A percentile compares a stretch with the other conserved stretches of the same genome.
Evolutionary conservation across 345 rosid species (phyloP).

Genomic region (Gossypium anomalum): DNA sequence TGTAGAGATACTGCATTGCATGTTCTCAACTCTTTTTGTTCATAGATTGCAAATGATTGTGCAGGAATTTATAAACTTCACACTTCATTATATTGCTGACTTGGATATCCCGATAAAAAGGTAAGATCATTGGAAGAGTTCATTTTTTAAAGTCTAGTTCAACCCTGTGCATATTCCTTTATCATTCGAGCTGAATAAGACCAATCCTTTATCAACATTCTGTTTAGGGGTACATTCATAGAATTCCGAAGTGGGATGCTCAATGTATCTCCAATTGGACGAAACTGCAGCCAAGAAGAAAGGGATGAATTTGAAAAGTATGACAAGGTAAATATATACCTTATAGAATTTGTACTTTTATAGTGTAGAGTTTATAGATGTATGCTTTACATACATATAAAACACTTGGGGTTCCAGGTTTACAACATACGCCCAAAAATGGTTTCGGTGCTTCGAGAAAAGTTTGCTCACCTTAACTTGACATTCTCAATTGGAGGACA

Average conservation of each 20-base stretch:
- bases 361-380: conserved; percentile 2
- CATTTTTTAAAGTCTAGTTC: conserved; percentile 3
- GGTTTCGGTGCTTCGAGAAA: conserved; percentile 78
- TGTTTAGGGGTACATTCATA: conserved; percentile 80
- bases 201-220: conserved; percentile 4
- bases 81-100: conserved; percentile 87
- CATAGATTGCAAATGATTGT: conserved; percentile 19
- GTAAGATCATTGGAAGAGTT: conserved; percentile 29
- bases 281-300: conserved; percentile 99
- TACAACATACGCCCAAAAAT: conserved; percentile 77
- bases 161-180: neutral
- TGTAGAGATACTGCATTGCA: neutral
- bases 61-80: conserved; percentile 84
- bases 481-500: conserved; percentile 95
- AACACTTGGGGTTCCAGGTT: conserved; percentile 46
- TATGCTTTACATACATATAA: conserved; percentile 9
- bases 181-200: conserved; percentile 1
- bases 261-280: conserved; percentile 94
- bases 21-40: conserved; percentile 12
- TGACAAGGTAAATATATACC: conserved; percentile 61
- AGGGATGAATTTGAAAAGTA: conserved; percentile 91
- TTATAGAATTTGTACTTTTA: neutral
- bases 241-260: conserved; percentile 97
- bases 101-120: conserved; percentile 97
- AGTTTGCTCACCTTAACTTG: conserved; percentile 80